Evolutionary conservation across 768 basidiomycete genomes (phyloP), one percentile per base, ranked within the genome.

Genomic region (Pleurotus giganteus): DNA sequence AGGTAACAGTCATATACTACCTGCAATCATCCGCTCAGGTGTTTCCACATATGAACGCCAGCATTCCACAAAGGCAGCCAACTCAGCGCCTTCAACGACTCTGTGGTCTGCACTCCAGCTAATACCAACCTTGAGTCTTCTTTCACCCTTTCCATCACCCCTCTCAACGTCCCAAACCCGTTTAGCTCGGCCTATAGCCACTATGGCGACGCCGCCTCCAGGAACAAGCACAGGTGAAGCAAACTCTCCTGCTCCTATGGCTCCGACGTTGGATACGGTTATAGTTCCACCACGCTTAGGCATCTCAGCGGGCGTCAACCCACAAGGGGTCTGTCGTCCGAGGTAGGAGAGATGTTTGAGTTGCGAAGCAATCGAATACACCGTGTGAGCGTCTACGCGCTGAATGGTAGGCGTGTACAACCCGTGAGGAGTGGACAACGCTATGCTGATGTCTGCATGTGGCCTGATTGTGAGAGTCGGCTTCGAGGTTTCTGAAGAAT

Each of bases 51-150:
- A 91, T 13, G 70, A 74, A 57, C 91, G 81, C 92, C 92, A 95
- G 39, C 77, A 74, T 72, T 94, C 91, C 57, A 92, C 88, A 66
- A 95, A 92, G 59, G 89, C 91, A 51, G 89, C 91, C 58, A 95
- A 66, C 71, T 95, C 92, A 1, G 91, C 92, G 3, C 92, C 92
- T 65, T 95, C 92, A 8, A 94, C 84, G 5, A 95, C 84, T 13
- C 92, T 73, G 69, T 95, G 93, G 61, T 95, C 92, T 45, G 88
- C 92, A 57, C 83, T 84, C 89, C 92, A 94, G 58, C 87, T 89
- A 4, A 92, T 73, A 8, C 80, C 80, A 34, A 87, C 66, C 70
- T 80, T 80, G 34, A 88, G 66, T 60, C 84, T 73, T 57, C 82
- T 70, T 60, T 79, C 77, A 1, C 83, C 82, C 15, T 58, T 65